phyloP scores from a whole-genome alignment of 2,329 filamentous ascomycete genomes.

The Hymenoscyphus linearis region DNA sequence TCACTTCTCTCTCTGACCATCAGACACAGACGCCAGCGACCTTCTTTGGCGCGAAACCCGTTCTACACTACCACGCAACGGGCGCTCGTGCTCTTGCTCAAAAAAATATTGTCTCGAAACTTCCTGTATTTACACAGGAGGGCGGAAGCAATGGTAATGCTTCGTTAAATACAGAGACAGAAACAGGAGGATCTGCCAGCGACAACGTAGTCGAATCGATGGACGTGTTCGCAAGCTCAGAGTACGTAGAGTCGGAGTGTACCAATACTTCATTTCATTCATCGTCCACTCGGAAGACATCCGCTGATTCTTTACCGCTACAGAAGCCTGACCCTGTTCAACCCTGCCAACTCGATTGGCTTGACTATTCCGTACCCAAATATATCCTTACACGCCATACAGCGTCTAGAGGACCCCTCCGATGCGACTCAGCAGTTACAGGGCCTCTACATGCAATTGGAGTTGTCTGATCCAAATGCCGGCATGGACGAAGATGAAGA shows the following conservation, averaged over 20 bases:
- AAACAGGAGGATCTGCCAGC: conserved; percentile 31
- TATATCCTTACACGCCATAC: conserved; percentile 71
- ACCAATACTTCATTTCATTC: neutral
- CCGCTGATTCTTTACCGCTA: conserved; percentile 13
- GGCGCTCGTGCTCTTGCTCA: conserved; percentile 54
- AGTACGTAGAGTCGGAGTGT: conserved; percentile 37
- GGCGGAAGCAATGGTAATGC: conserved; percentile 29
- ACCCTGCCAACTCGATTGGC: conserved; percentile 50
- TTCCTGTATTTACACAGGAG: conserved; percentile 49
- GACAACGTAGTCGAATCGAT: conserved; percentile 33
- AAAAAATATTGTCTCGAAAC: conserved; percentile 45
- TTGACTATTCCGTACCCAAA: conserved; percentile 67
- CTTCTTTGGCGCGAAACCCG: conserved; percentile 66
- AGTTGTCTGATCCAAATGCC: conserved; percentile 49
- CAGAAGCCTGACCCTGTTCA: conserved; percentile 60
- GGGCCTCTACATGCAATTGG: conserved; percentile 63
- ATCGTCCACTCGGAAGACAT: neutral
- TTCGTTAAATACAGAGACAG: conserved; percentile 25
- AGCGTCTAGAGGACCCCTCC: conserved; percentile 44
- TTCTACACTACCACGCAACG: conserved; percentile 60
- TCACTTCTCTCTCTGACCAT: conserved; percentile 61
- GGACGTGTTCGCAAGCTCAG: conserved; percentile 54
- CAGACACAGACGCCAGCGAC: conserved; percentile 66
- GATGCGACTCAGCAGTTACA: conserved; percentile 35
- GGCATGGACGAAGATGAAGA: conserved; percentile 47